Base-by-base conservation (phyloP, 441 rosid genomes). In the Viola pubescens region DNA sequence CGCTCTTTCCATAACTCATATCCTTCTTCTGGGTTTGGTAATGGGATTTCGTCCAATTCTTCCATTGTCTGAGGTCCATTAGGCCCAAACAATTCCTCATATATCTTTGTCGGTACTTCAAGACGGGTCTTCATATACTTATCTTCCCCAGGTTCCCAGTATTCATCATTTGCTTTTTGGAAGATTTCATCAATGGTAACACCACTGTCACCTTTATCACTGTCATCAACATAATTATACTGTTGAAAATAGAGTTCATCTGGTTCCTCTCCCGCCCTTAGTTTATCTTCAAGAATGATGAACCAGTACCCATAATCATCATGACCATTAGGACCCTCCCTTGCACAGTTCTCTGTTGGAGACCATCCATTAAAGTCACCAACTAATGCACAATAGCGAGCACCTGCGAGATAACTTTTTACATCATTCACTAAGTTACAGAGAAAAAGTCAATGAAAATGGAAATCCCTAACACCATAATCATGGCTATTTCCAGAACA, bases 71-170 rank as follows among this genome's bases (percentile, higher is more conserved):
- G 92, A 62, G 98, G 98, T 68, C 97, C 75, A 73, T 89, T 94
- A 3, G 97, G 97, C 51, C 98, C 98, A 79, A 89, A 94, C 64
- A 89, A 57, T 71, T 87, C 81, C 80, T 94, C 97, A 64, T 89
- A 94, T 14, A 94, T 72, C 74, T 94, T 94, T 44, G 98, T 95
- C 44, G 96, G 97, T 70, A 86, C 75, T 70, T 88, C 87, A 54
- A 78, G 81, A 11, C 95, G 92, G 71, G 85, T 72, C 52, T 89
- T 88, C 7, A 94, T 75, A 62, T 79, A 87, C 41, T 83, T 73
- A 60, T 94, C 97, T 76, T 94, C 98, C 37, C 97, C 98, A 62
- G 97, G 97, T 75, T 94, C 98, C 97, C 97, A 94, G 64, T 89
- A 94, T 56, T 94, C 95, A 74, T 94, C 98, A 59, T 84, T 83